Base-by-base conservation (phyloP, 768 basidiomycete genomes). In the Paxillus rubicundulus region DNA sequence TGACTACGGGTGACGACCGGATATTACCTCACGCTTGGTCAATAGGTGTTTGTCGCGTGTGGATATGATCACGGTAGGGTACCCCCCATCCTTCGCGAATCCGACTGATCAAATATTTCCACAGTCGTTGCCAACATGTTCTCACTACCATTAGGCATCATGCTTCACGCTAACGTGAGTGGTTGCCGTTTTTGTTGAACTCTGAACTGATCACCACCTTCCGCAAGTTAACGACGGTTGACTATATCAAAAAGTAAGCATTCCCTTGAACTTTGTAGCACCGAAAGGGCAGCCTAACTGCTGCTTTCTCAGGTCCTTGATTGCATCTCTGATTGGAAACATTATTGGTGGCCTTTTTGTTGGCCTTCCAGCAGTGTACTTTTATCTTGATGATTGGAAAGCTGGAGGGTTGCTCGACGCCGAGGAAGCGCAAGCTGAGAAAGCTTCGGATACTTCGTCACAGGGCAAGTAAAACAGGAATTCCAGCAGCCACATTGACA, bases 61-160 rank as follows among this genome's bases (percentile, higher is more conserved):
- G 79, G 79, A 12, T 87, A 76, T 57, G 87, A 89, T 59, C 87
- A 89, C 72, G 84, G 86, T 81, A 63, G 50, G 74, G 56, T 50
- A 18, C 2, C 3, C 30, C 45, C 37, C 27, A 27, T 17, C 13
- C 24, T 40, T 40, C 42, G 33, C 7, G 12, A 20, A 7, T 5
- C 8, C n/a, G 9, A 45, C 32, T 54, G 40, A 38, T n/a, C 7
- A 30, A 49, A 45, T 16, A 30, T 46, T 28, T 30, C 33, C 41
- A 14, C 42, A 85, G 85, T 86, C 9, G 70, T 86, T 24, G 87
- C 87, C 17, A 89, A 89, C 63, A 88, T 89, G 87, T 88, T 83
- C 65, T 86, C 81, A 4, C 69, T 89, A 8, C 85, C 85, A 0
- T 65, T 88, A 34, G 77, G 85, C 9, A 87, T 89, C 32, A 82